Base-by-base conservation (phyloP, 2,329 filamentous ascomycete species). In the Trichoderma semiorbis region DNA sequence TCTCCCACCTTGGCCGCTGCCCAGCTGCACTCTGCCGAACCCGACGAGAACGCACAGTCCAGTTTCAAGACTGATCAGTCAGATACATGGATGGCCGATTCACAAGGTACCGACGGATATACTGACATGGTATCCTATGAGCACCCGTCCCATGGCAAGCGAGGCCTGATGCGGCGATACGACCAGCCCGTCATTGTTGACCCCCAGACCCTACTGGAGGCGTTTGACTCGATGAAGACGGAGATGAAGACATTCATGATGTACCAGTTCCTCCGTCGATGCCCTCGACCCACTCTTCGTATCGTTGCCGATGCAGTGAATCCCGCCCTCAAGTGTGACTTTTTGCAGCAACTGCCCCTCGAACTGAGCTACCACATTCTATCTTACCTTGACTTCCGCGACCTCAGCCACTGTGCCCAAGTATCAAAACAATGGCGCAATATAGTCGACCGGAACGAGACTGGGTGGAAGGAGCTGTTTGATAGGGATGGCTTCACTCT, bases 171-270 rank as follows among this genome's bases (percentile, higher is more conserved):
- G 11, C 66, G 60, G 16, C 66, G 50, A 21, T 30, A 55, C 53
- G 57, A 62, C 34, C 55, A 64, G 36, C 77, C 79, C 0, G 72
- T 79, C n/a, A 80, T 95, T 24, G 88, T 95, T 82, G 93, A 97
- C 76, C 92, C 95, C n/a, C 93, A 93, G 8, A 89, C 87, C 18
- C 93, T 99, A 86, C 84, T 99, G 18, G 93, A 97, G 76, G 91
- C 91, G 3, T 99, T 98, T 77, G 95, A 98, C 79, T 89, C 92
- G 7, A 92, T 99, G 87, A 94, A 95, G 2, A 90, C 93, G 58
- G 92, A 96, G 77, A 90, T 99, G 88, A 96, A 99, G 82, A 93
- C 92, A 0, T 97, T 97, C 79, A 91, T 99, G 83, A 97, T 99
- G 90, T 98, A 97, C 79, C 95, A 99, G 79, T 90, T 99, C 70